phyloP scores from a whole-genome alignment of 441 rosid genomes.

The Arabidopsis lyrata region DNA sequence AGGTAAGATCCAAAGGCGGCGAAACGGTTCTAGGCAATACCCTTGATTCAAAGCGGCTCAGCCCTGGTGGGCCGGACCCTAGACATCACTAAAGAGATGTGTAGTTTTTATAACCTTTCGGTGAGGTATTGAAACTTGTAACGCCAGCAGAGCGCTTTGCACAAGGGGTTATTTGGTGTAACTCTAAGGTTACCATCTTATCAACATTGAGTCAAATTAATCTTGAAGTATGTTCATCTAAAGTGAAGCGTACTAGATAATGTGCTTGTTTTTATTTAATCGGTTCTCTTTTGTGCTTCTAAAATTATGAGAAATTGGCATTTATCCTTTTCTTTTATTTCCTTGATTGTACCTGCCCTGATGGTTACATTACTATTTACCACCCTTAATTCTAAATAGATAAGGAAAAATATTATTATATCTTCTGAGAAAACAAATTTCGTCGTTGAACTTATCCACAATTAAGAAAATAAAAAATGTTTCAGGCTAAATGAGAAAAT shows the following conservation, averaged over 20 bases:
- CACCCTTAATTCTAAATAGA: too few species aligned
- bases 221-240: constrained; percentile 8
- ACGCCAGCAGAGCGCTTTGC: constrained; percentile 19
- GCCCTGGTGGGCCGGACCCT: constrained; percentile 74
- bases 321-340: neutral
- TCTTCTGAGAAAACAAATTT: too few species aligned
- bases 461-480: too few species aligned
- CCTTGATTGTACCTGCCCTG: too few species aligned
- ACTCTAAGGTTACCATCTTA: constrained; percentile 25
- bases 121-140: constrained; percentile 32
- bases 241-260: neutral
- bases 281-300: constrained; percentile 9
- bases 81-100: constrained; percentile 50
- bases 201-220: constrained; percentile 22
- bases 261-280: constrained; percentile 1
- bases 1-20: constrained; percentile 27
- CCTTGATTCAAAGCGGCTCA: constrained; percentile 51
- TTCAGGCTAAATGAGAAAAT: too few species aligned
- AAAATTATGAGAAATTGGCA: constrained; percentile 5
- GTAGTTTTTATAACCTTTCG: constrained; percentile 12
- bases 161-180: constrained; percentile 25
- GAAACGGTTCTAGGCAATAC: neutral
- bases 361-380: too few species aligned
- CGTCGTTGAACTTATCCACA: too few species aligned
- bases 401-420: too few species aligned